These are phyloP conservation scores for Podila epigama DNA, from an alignment of 192 early-diverging fungal genomes.

Conservation along the genomic window DNA sequence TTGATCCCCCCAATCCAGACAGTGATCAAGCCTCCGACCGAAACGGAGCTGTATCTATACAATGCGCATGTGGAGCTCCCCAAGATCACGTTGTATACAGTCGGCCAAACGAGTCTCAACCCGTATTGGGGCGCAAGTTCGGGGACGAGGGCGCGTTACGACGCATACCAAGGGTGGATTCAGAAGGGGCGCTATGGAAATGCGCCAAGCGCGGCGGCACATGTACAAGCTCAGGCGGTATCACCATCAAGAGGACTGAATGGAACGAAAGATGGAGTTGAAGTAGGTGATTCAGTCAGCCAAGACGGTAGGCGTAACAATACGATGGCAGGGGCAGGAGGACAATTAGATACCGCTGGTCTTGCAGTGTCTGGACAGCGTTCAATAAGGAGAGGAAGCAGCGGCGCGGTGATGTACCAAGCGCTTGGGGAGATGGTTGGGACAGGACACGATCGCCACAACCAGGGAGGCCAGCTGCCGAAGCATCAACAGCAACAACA, in stretches of 20 bases:
- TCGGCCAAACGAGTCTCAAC: constrained; percentile 37
- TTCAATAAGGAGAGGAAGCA: background rate
- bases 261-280: background rate
- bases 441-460: background rate
- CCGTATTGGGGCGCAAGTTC: constrained; percentile 31
- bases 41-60: constrained; percentile 35
- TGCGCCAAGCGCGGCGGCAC: background rate
- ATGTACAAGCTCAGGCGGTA: background rate
- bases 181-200: constrained; percentile 34
- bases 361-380: too few relatives aligned
- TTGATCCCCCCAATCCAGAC: constrained; percentile 23
- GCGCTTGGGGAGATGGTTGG: background rate
- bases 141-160: constrained; percentile 32
- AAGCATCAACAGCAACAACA: background rate
- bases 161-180: constrained; percentile 41
- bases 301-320: background rate
- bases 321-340: background rate
- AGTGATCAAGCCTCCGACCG: constrained; percentile 27
- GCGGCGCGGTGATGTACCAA: background rate
- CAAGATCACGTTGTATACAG: constrained; percentile 40
- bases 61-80: constrained; percentile 41
- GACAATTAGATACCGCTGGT: too few relatives aligned
- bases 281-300: background rate
- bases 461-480: background rate
- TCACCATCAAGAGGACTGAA: background rate